Conservation (phyloP, 2,329 filamentous ascomycete genomes). For the Aspergillus felis region DNA sequence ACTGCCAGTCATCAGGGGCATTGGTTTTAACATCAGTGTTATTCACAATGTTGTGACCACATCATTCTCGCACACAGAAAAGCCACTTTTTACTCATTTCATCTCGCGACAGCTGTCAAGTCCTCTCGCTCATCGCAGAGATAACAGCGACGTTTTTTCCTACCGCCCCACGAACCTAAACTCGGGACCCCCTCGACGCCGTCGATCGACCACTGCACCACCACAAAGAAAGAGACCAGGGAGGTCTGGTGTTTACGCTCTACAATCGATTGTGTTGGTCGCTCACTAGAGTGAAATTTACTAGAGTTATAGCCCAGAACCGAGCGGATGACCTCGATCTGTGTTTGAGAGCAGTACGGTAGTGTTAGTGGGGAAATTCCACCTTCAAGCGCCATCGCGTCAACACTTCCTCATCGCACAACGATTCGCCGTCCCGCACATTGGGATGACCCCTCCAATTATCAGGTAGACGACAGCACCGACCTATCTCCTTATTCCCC, state of each 20-base stretch:
- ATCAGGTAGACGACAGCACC: slow-evolving; percentile 16
- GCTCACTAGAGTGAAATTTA: background rate
- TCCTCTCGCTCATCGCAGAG: background rate
- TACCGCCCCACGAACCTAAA: slow-evolving; percentile 28
- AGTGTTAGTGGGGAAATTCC: slow-evolving; percentile 19
- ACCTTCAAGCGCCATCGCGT: slow-evolving; percentile 15
- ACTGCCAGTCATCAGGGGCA: background rate
- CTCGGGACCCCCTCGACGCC: slow-evolving; percentile 21
- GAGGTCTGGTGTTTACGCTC: background rate
- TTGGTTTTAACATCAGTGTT: background rate
- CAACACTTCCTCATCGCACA: slow-evolving; percentile 29
- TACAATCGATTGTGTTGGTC: background rate
- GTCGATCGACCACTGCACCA: slow-evolving; percentile 17
- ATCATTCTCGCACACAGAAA: background rate
- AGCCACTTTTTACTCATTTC: background rate
- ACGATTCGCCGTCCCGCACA: slow-evolving; percentile 28
- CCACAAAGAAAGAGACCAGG: slow-evolving; percentile 6
- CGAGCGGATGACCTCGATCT: background rate
- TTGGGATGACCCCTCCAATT: slow-evolving; percentile 29
- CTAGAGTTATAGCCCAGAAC: background rate
- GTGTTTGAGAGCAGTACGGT: slow-evolving; percentile 5
- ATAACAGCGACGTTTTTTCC: slow-evolving; percentile 6
- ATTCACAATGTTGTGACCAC: background rate
- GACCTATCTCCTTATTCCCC: background rate
- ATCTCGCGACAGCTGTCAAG: background rate